phyloP scores from a whole-genome alignment of 139 green algal species.

The Asterochloris sp. region DNA sequence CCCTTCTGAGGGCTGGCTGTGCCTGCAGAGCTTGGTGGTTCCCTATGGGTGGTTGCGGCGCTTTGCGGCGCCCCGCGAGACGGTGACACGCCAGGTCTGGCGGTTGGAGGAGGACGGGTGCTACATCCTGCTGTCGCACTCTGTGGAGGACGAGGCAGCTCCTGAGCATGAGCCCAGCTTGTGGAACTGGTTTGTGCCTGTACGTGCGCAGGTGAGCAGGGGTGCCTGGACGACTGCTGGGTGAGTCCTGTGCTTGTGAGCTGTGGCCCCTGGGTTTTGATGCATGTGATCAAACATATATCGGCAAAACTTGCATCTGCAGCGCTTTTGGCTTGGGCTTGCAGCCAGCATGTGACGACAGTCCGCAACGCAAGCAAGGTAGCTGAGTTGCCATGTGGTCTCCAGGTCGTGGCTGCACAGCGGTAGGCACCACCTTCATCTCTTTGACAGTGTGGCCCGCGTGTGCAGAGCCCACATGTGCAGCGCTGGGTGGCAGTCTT shows the following conservation, averaged over 20 bases:
- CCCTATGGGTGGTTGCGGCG: not conserved
- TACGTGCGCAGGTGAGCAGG: not conserved
- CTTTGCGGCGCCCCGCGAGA: constrained; percentile 27
- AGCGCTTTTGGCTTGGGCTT: not conserved
- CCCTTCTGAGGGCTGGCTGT: not conserved
- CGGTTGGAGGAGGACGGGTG: constrained; percentile 46
- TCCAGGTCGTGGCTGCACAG: not conserved
- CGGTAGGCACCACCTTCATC: not conserved
- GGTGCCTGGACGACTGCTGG: too few species aligned
- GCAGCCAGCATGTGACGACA: not conserved
- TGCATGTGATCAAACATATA: not conserved
- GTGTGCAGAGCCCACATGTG: not conserved
- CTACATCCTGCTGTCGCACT: constrained; percentile 41
- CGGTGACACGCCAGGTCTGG: constrained; percentile 43
- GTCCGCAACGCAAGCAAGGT: not conserved
- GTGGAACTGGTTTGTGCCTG: constrained; percentile 12
- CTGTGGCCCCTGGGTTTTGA: not conserved
- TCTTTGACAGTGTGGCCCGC: not conserved
- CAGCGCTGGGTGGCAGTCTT: not conserved
- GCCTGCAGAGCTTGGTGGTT: not conserved
- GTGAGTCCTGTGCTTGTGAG: not conserved
- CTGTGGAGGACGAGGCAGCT: not conserved
- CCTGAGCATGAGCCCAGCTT: not conserved
- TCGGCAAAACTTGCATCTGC: not conserved
- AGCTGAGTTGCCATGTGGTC: not conserved